Evolutionary conservation across 2,329 filamentous ascomycete species (phyloP).

Genomic region (Didymella exigua): DNA sequence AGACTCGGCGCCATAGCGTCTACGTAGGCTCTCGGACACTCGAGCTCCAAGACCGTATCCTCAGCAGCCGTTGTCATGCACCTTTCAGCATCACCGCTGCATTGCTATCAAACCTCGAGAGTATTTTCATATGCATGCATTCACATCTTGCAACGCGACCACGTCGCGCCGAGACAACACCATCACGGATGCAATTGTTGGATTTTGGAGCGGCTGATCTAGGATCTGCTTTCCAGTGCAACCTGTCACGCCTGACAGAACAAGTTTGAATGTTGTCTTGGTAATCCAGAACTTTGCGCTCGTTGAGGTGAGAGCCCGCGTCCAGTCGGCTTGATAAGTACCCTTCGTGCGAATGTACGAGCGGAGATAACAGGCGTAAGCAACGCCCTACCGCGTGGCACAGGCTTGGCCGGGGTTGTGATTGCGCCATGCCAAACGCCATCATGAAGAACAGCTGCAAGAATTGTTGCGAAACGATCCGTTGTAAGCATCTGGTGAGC

Average conservation of each 20-base stretch:
- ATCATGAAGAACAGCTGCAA: not conserved
- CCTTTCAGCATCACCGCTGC: conserved; percentile 18
- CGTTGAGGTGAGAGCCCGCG: conserved; percentile 1
- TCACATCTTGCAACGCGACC: conserved; percentile 17
- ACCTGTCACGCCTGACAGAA: conserved; percentile 20
- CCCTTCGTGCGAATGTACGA: conserved; percentile 13
- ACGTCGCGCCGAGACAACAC: conserved; percentile 20
- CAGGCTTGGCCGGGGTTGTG: conserved; percentile 4
- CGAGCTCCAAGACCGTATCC: conserved; percentile 18
- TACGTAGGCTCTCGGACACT: conserved; percentile 24
- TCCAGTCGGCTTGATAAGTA: conserved; percentile 13
- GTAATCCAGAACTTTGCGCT: not conserved
- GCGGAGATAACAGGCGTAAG: conserved; percentile 27
- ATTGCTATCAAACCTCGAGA: not conserved
- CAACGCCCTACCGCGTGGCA: conserved; percentile 10
- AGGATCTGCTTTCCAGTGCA: conserved; percentile 20
- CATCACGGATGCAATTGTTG: conserved; percentile 21
- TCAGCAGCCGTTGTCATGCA: conserved; percentile 26
- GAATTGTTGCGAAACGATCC: not conserved
- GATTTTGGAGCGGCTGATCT: conserved; percentile 15
- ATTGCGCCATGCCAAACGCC: conserved; percentile 2
- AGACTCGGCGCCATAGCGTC: conserved; percentile 15
- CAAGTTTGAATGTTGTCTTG: conserved; percentile 22
- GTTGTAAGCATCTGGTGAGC: not conserved
- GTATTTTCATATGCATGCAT: conserved; percentile 24